These are phyloP conservation scores for Colletotrichum endophyticum DNA, from an alignment of 2,329 filamentous ascomycete species.

Conservation along the genomic window DNA sequence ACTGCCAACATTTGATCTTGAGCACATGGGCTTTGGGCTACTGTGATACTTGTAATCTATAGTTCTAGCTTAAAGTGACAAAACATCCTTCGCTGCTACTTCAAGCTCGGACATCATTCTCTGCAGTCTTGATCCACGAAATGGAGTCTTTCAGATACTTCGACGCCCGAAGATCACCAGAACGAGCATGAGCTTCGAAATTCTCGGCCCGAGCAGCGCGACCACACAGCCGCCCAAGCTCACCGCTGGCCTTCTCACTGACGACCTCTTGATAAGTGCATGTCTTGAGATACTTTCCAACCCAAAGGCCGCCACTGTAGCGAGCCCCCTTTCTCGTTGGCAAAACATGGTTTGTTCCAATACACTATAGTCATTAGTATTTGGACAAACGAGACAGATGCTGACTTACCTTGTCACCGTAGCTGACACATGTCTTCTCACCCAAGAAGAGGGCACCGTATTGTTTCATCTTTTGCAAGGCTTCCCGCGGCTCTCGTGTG, in stretches of 20 bases:
- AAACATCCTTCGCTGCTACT: background rate
- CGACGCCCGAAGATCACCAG: constrained; percentile 51
- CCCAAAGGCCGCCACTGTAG: constrained; percentile 59
- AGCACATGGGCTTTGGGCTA: background rate
- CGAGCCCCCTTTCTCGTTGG: constrained; percentile 51
- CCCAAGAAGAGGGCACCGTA: constrained; percentile 57
- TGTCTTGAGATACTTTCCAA: constrained; percentile 57
- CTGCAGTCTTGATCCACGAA: constrained; percentile 44
- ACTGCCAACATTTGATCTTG: background rate
- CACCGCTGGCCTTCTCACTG: constrained; percentile 45
- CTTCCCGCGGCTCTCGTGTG: constrained; percentile 49
- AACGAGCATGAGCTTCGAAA: constrained; percentile 58
- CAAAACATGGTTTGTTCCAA: constrained; percentile 60
- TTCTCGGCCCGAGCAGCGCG: constrained; percentile 53
- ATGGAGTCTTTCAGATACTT: constrained; percentile 44
- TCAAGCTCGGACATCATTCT: background rate
- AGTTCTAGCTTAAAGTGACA: background rate
- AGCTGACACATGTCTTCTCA: constrained; percentile 56
- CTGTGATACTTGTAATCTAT: background rate
- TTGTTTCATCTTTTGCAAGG: constrained; percentile 54
- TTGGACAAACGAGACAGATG: background rate
- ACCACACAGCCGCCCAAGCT: constrained; percentile 53
- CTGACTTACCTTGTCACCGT: constrained; percentile 53
- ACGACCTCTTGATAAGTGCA: constrained; percentile 58
- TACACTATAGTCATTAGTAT: constrained; percentile 37